Evolutionary conservation across 2,329 filamentous ascomycete genomes (phyloP), one percentile per base, ranked within the genome.

Genomic region (Bipolaris sorokiniana): DNA sequence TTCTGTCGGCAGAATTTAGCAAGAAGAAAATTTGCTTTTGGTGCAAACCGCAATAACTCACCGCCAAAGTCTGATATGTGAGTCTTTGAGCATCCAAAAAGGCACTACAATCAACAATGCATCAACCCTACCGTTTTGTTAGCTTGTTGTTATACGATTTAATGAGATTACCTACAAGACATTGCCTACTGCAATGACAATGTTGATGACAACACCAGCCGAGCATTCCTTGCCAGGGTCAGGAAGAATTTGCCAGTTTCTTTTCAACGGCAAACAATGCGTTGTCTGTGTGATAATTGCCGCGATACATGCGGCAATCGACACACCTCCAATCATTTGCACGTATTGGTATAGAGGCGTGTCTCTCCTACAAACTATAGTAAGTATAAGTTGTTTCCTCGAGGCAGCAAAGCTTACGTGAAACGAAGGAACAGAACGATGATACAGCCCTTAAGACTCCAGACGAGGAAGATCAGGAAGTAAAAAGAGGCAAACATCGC

Each of bases 181-280:
- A 26, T 54, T 54, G n/a, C 51, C 38, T 2, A 54, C 33, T 23
- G 46, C 47, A 37, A 45, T 50, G 10, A 45, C 31, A 7, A 50
- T 50, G 7, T 51, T 54, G 10, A 54, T 54, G 3, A 38, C 22
- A 16, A 54, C 38, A 11, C 38, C 31, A 1, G 46, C 52, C 9
- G 38, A 44, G 38, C 16, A 50, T 13, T 51, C 38, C 22, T 51
- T 54, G 11, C 31, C 31, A 13, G 47, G 31, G 1, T 54, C 46
- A 33, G 46, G 46, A 23, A 45, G 46, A n/a, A 50, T 45, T 15
- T 45, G 46, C 46, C 38, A 50, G 7, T 54, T 44, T 2, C 16
- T 11, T 23, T 42, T 28, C 37, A 51, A 38, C 1, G 52, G 52
- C 31, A 54, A 33, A 13, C 52, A 54, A 15, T 54, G 52, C n/a